Conservation (phyloP, 768 basidiomycete species). For the Leccinellum rugosiceps region DNA sequence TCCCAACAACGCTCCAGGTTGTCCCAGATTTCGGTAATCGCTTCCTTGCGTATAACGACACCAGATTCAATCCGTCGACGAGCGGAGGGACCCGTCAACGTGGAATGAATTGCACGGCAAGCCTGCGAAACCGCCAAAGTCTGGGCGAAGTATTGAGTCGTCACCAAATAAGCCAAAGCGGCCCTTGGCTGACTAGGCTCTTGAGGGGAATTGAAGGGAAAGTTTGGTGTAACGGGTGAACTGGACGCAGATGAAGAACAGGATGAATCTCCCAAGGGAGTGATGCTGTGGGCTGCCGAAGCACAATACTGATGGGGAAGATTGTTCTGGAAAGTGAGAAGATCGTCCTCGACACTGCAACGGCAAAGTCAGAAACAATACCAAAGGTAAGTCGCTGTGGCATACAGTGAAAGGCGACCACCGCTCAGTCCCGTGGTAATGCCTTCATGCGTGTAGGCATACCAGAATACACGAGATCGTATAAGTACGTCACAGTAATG, state of each 20-base stretch:
- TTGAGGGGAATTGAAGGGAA: conserved; percentile 22
- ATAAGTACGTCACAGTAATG: conserved; percentile 58
- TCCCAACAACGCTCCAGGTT: conserved; percentile 80
- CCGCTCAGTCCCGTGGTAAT: conserved; percentile 79
- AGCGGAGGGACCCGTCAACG: conserved; percentile 77
- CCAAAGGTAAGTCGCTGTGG: not conserved
- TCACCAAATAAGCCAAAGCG: conserved; percentile 48
- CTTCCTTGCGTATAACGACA: conserved; percentile 53
- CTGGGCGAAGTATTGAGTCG: conserved; percentile 59
- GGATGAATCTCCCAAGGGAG: conserved; percentile 35
- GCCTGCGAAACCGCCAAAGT: conserved; percentile 74
- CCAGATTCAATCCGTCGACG: conserved; percentile 52
- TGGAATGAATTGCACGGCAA: conserved; percentile 74
- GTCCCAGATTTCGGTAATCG: conserved; percentile 80
- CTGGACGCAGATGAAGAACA: conserved; percentile 32
- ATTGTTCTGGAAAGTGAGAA: conserved; percentile 66
- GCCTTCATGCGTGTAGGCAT: conserved; percentile 82
- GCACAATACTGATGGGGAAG: conserved; percentile 43
- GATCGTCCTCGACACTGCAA: conserved; percentile 69
- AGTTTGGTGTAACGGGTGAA: conserved; percentile 20
- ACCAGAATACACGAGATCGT: conserved; percentile 86
- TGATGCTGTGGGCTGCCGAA: conserved; percentile 24
- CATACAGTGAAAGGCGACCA: conserved; percentile 80
- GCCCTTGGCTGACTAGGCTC: conserved; percentile 30
- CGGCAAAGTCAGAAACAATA: conserved; percentile 1